Percentiles rank a stretch among this genome's conserved stretches.
Evolutionary conservation across 2,329 filamentous ascomycete species (phyloP).

Genomic region (Diaporthe citriasiana): DNA sequence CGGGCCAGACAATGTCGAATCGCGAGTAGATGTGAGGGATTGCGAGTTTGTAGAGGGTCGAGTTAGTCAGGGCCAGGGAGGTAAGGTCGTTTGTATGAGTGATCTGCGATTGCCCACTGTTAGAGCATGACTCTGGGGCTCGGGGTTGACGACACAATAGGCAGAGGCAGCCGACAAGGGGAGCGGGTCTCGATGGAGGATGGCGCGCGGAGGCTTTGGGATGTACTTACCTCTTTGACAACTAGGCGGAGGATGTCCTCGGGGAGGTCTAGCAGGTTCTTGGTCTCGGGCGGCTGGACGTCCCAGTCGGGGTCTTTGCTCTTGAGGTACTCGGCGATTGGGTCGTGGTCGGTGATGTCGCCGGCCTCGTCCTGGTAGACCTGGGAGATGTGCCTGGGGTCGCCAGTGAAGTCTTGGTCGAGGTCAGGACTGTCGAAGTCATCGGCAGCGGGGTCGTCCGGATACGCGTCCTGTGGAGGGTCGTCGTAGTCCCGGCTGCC

Average conservation of each 20-base stretch:
- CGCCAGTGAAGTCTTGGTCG: slow-evolving; percentile 15
- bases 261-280: slow-evolving; percentile 80
- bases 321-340: slow-evolving; percentile 60
- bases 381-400: slow-evolving; percentile 41
- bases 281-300: slow-evolving; percentile 68
- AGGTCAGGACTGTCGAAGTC: slow-evolving; percentile 15
- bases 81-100: slow-evolving; percentile 87
- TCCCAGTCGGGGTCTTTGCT: slow-evolving; percentile 77
- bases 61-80: slow-evolving; percentile 82
- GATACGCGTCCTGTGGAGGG: slow-evolving; percentile 35
- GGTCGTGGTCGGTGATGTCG: slow-evolving; percentile 36
- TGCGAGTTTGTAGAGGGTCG: slow-evolving; percentile 80
- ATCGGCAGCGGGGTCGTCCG: slow-evolving; percentile 28
- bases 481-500: slow-evolving; percentile 33
- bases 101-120: slow-evolving; percentile 63
- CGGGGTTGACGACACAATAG: slow-evolving; percentile 11
- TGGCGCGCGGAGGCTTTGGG: background rate
- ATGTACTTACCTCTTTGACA: slow-evolving; percentile 76
- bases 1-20: slow-evolving; percentile 92
- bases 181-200: slow-evolving; percentile 18
- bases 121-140: slow-evolving; percentile 19
- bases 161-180: slow-evolving; percentile 20
- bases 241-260: slow-evolving; percentile 84
- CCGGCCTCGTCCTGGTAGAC: slow-evolving; percentile 39
- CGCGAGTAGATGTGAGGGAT: slow-evolving; percentile 86